These are phyloP conservation scores for Sporopachydermia quercuum DNA, from an alignment of 805 yeast species.

Conservation along the genomic window DNA sequence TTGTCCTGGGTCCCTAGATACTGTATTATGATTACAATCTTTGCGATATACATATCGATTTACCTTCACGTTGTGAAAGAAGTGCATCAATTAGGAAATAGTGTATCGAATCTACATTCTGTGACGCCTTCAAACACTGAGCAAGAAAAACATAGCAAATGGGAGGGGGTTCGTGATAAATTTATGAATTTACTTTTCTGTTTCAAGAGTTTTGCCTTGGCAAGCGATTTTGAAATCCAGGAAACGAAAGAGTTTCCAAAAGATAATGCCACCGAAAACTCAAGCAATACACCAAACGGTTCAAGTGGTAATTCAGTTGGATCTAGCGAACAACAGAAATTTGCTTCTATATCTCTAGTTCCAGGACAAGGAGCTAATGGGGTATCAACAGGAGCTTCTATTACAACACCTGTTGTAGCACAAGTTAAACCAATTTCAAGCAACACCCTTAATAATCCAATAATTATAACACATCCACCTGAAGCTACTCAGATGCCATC, in stretches of 20 bases:
- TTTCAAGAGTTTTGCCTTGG: neutral
- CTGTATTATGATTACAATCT: constrained; percentile 43
- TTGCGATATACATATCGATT: constrained; percentile 51
- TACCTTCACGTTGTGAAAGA: constrained; percentile 59
- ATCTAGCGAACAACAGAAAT: too few relatives aligned
- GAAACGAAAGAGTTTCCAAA: neutral
- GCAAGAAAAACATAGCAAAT: neutral
- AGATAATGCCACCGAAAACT: neutral
- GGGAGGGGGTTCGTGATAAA: neutral
- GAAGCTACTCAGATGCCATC: neutral
- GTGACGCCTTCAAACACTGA: neutral
- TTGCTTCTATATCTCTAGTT: too few relatives aligned
- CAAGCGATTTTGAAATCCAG: neutral
- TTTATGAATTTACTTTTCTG: neutral
- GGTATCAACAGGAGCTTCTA: too few relatives aligned
- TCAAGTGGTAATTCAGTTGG: too few relatives aligned
- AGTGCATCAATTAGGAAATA: constrained; percentile 37
- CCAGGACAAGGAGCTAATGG: too few relatives aligned
- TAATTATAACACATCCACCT: neutral
- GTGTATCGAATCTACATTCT: constrained; percentile 4
- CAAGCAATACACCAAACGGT: neutral
- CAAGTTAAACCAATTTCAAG: neutral
- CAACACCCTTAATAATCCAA: constrained; percentile 10
- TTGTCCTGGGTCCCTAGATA: constrained; percentile 78
- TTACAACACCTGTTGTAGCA: neutral